Evolutionary conservation across 2,329 filamentous ascomycete species (phyloP).

Genomic region (Diaporthe aspalathi): DNA sequence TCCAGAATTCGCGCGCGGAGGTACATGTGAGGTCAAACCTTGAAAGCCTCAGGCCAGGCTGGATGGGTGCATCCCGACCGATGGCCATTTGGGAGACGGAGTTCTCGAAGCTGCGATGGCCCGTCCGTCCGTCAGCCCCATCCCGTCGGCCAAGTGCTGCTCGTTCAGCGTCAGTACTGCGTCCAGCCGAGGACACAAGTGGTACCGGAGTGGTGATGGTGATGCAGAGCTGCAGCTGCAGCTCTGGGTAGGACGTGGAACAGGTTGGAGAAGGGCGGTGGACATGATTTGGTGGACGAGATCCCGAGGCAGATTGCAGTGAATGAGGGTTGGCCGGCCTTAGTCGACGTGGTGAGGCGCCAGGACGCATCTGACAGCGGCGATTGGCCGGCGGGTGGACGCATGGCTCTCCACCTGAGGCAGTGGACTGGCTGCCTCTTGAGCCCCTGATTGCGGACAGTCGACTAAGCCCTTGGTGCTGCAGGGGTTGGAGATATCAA

Average conservation of each 20-base stretch:
- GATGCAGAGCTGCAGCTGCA: background rate
- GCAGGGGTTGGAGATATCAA: constrained; percentile 29
- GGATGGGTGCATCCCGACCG: background rate
- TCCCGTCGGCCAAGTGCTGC: constrained; percentile 11
- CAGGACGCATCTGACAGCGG: constrained; percentile 1
- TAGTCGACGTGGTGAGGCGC: constrained; percentile 16
- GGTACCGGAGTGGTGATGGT: background rate
- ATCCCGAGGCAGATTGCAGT: constrained; percentile 25
- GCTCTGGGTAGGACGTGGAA: background rate
- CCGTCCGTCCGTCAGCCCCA: constrained; percentile 4
- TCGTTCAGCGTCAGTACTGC: background rate
- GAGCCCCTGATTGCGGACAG: constrained; percentile 6
- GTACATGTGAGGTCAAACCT: constrained; percentile 1
- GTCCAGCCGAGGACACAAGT: background rate
- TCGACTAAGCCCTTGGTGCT: background rate
- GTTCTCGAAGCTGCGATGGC: constrained; percentile 6
- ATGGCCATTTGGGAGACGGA: background rate
- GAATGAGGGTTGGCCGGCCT: background rate
- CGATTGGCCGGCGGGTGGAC: constrained; percentile 18
- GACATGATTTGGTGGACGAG: constrained; percentile 17
- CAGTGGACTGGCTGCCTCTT: constrained; percentile 28
- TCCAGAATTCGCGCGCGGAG: background rate
- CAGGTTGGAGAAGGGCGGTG: constrained; percentile 2
- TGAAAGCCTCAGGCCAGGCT: background rate
- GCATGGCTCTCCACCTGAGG: constrained; percentile 20